Evolutionary conservation across 1,284 basidiomycete species (phyloP), one percentile per base, ranked within the genome.

Genomic region (Cutaneotrichosporon cutaneum): DNA sequence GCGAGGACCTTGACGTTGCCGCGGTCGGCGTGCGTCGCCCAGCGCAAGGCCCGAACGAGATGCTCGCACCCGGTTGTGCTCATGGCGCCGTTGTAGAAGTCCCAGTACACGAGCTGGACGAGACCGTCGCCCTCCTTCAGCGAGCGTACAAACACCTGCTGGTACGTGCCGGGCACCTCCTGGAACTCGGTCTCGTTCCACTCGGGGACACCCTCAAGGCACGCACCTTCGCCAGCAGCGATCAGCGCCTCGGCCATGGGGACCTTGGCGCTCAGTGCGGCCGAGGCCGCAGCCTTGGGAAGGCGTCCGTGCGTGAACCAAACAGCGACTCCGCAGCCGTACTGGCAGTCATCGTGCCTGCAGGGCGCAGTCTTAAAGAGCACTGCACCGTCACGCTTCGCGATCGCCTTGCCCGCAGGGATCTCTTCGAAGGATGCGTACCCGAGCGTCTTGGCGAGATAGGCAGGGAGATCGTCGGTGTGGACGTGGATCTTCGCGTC

Each of bases 21-120:
- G 11, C 77, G 68, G 2, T 70, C 68, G 4, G 75, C 72, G 36
- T 70, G 61, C 10, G 65, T 65, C 9, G 79, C 74, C 75, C 78
- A 80, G 48, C 74, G 71, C 10, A 82, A 69, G 1, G 79, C 80
- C 9, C 65, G 61, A 21, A 81, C 70, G 8, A 82, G 71, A 24
- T 72, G 70, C 58, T 77, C 69, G 62, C 80, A 82, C 50, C 81
- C 79, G 6, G 70, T 64, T 4, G 82, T 82, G 11, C 80, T 78
- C 56, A 76, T 79, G 2, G 81, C 81, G 14, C 82, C 82, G 60
- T 82, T 82, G 66, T 82, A 82, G 61, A 81, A 82, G 62, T 81
- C 77, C 66, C 78, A 81, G 64, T 82, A 79, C 21, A 82, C 75
- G 60, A 78, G 75, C 61, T 77, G 79, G 24, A 73, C 70, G 27